Evolutionary conservation across 2,329 filamentous ascomycete genomes (phyloP).

Genomic region (Aureobasidium lini): DNA sequence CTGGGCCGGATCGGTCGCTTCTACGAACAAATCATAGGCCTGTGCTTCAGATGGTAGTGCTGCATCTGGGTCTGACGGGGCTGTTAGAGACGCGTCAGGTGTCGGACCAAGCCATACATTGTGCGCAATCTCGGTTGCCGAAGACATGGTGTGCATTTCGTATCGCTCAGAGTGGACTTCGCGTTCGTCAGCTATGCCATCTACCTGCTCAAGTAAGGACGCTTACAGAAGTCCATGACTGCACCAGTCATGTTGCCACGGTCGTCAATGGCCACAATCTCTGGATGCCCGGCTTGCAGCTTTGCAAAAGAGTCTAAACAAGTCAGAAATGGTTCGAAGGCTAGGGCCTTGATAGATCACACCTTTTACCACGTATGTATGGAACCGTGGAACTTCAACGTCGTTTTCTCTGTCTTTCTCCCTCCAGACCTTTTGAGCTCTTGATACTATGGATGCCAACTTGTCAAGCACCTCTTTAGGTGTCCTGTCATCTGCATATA

Average conservation of each 20-base stretch:
- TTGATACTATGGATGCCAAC: slow-evolving; percentile 56
- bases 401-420: slow-evolving; percentile 45
- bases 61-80: slow-evolving; percentile 42
- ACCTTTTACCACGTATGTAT: slow-evolving; percentile 72
- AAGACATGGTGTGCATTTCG: slow-evolving; percentile 93
- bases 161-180: slow-evolving; percentile 68
- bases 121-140: slow-evolving; percentile 75
- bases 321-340: slow-evolving; percentile 26
- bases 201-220: background rate
- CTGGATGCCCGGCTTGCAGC: slow-evolving; percentile 62
- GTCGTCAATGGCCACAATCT: slow-evolving; percentile 69
- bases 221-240: slow-evolving; percentile 72
- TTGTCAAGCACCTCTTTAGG: slow-evolving; percentile 58
- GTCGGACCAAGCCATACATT: slow-evolving; percentile 91
- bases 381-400: slow-evolving; percentile 45
- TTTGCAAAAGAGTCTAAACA: slow-evolving; percentile 52
- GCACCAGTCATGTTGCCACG: slow-evolving; percentile 64
- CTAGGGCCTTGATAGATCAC: slow-evolving; percentile 22
- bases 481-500: slow-evolving; percentile 71
- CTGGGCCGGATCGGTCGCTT: slow-evolving; percentile 77
- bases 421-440: slow-evolving; percentile 70
- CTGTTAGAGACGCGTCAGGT: slow-evolving; percentile 55
- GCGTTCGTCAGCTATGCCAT: background rate
- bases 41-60: slow-evolving; percentile 8
- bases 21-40: slow-evolving; percentile 65